These are phyloP conservation scores for Aspergillaceae sp. DNA, from an alignment of 2,329 filamentous ascomycete species.

Conservation along the genomic window DNA sequence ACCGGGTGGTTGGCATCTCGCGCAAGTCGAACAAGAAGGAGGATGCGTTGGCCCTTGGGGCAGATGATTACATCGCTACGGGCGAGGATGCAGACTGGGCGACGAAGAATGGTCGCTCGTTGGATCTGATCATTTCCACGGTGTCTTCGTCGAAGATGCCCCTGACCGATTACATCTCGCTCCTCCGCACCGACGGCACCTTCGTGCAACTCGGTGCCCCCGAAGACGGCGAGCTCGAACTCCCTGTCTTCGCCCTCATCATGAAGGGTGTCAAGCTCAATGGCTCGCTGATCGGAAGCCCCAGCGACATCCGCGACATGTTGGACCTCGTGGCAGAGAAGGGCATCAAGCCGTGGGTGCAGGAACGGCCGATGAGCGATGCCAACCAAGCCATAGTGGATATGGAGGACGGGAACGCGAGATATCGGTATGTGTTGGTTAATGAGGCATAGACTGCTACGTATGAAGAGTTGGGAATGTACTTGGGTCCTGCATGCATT, in stretches of 20 bases:
- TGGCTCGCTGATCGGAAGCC: slow-evolving; percentile 38
- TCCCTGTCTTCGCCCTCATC: slow-evolving; percentile 47
- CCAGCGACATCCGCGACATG: slow-evolving; percentile 37
- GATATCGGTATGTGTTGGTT: slow-evolving; percentile 40
- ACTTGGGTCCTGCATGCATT: too few species aligned
- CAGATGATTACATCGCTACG: slow-evolving; percentile 49
- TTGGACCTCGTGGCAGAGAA: slow-evolving; percentile 35
- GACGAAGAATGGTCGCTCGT: slow-evolving; percentile 37
- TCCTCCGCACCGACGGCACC: slow-evolving; percentile 51
- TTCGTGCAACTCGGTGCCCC: slow-evolving; percentile 61
- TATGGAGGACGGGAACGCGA: slow-evolving; percentile 37
- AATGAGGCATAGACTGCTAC: slow-evolving; percentile 21
- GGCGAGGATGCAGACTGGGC: slow-evolving; percentile 49
- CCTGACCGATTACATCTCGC: slow-evolving; percentile 50
- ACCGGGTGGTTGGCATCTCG: slow-evolving; percentile 52
- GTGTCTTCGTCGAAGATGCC: slow-evolving; percentile 51
- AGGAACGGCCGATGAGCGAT: slow-evolving; percentile 36
- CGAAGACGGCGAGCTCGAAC: slow-evolving; percentile 46
- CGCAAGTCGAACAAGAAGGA: slow-evolving; percentile 43
- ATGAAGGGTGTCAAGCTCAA: slow-evolving; percentile 42
- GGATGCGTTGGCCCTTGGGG: slow-evolving; percentile 49
- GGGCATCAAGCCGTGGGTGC: slow-evolving; percentile 34
- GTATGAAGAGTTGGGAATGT: too few species aligned
- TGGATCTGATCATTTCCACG: slow-evolving; percentile 51
- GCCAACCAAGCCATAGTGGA: slow-evolving; percentile 38